These are phyloP conservation scores for Apiospora arundinis DNA, from an alignment of 2,329 filamentous ascomycete species.

Conservation along the genomic window DNA sequence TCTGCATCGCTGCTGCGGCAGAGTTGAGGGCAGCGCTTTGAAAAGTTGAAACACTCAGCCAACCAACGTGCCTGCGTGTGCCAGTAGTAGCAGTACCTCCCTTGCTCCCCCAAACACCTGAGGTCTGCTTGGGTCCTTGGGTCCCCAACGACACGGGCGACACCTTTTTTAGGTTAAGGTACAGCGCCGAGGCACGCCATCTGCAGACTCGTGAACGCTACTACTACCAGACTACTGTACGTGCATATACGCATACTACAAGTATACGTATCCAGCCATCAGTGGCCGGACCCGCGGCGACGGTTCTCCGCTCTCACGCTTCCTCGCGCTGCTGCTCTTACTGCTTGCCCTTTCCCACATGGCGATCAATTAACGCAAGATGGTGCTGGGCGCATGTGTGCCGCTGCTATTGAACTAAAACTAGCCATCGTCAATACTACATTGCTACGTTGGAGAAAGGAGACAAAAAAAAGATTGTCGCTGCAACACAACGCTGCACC, in stretches of 20 bases:
- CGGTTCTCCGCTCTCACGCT: constrained; percentile 3
- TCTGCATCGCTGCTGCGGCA: too few species aligned
- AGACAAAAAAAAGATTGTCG: not conserved
- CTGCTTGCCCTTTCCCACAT: not conserved
- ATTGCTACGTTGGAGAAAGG: not conserved
- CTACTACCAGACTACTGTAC: not conserved
- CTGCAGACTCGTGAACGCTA: constrained; percentile 10
- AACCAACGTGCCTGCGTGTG: not conserved
- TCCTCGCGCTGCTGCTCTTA: too few species aligned
- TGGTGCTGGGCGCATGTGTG: not conserved
- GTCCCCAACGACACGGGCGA: not conserved
- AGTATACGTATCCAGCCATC: constrained; percentile 5
- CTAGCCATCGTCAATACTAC: not conserved
- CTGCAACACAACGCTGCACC: constrained; percentile 7
- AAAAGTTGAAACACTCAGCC: constrained; percentile 10
- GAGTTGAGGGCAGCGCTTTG: not conserved
- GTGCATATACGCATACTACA: not conserved
- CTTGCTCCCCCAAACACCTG: too few species aligned
- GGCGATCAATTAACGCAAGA: not conserved
- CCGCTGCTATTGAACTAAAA: not conserved
- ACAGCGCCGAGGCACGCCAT: constrained; percentile 15
- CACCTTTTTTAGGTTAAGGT: constrained; percentile 16
- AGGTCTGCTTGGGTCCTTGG: too few species aligned
- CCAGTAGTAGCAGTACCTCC: too few species aligned
- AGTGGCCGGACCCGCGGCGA: not conserved